Evolutionary conservation across 495 filamentous ascomycete species (phyloP).

Genomic region (Penicillium robsamsonii): DNA sequence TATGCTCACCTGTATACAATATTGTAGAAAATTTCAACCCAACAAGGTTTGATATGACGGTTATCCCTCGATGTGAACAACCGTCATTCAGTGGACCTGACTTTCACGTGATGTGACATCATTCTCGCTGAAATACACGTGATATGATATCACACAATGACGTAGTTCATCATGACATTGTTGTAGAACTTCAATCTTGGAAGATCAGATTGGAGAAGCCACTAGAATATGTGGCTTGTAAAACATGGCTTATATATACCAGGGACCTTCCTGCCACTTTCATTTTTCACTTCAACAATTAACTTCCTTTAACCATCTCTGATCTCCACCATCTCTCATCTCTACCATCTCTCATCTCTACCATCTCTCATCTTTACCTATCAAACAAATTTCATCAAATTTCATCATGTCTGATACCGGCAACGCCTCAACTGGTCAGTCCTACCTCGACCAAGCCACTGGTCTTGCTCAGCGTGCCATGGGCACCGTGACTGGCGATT

Average conservation of each 20-base stretch:
- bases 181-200: neutral
- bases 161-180: constrained; percentile 20
- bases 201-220: neutral
- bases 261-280: neutral
- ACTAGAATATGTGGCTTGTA: constrained; percentile 10
- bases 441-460: constrained; percentile 74
- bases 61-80: too few relatives aligned
- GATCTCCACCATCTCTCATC: too few relatives aligned
- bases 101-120: constrained; percentile 29
- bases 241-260: neutral
- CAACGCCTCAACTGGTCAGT: constrained; percentile 75
- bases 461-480: constrained; percentile 70
- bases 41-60: neutral
- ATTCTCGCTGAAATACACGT: constrained; percentile 17
- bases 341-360: too few relatives aligned
- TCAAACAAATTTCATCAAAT: too few relatives aligned
- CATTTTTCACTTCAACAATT: neutral
- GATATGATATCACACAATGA: constrained; percentile 28
- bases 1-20: neutral
- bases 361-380: neutral
- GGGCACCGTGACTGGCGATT: constrained; percentile 72
- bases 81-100: neutral
- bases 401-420: constrained; percentile 52
- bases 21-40: neutral
- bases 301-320: constrained; percentile 6